These are phyloP conservation scores for Cryptosporidium viatorum DNA, from an alignment of 169 alveolate genomes.

Conservation along the genomic window DNA sequence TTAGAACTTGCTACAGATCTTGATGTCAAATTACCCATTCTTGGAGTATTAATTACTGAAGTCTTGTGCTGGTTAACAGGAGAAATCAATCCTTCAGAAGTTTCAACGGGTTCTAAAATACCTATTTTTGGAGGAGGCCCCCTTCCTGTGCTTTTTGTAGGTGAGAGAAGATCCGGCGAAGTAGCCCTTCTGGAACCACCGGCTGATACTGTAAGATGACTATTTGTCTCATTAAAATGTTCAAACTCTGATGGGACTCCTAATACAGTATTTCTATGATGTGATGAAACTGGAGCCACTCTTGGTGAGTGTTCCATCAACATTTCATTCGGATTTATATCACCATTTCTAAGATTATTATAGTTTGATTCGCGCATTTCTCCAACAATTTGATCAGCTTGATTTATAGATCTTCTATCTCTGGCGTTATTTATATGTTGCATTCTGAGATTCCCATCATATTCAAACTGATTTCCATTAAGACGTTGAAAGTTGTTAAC, in stretches of 20 bases:
- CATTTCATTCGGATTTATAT: background rate
- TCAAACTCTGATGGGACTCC: slow-evolving; percentile 29
- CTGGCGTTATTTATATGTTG: background rate
- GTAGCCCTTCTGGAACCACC: slow-evolving; percentile 59
- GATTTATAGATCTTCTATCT: background rate
- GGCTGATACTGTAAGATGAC: background rate
- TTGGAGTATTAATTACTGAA: slow-evolving; percentile 34
- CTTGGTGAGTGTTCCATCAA: background rate
- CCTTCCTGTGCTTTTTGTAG: slow-evolving; percentile 60
- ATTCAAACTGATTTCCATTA: background rate
- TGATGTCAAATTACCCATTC: slow-evolving; percentile 44
- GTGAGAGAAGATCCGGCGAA: slow-evolving; percentile 40
- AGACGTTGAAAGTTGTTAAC: background rate
- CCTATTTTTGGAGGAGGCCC: slow-evolving; percentile 67
- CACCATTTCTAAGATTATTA: background rate
- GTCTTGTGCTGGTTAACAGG: slow-evolving; percentile 40
- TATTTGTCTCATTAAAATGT: background rate
- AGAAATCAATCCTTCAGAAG: slow-evolving; percentile 56
- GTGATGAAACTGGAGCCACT: background rate
- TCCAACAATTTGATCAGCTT: background rate
- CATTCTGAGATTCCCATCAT: background rate
- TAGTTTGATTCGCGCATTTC: background rate
- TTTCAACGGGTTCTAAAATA: slow-evolving; percentile 59
- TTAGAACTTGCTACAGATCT: slow-evolving; percentile 4
- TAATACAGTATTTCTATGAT: slow-evolving; percentile 27